Conservation (phyloP, 2,329 filamentous ascomycete species). For the Fusarium pseudoanthophilum region DNA sequence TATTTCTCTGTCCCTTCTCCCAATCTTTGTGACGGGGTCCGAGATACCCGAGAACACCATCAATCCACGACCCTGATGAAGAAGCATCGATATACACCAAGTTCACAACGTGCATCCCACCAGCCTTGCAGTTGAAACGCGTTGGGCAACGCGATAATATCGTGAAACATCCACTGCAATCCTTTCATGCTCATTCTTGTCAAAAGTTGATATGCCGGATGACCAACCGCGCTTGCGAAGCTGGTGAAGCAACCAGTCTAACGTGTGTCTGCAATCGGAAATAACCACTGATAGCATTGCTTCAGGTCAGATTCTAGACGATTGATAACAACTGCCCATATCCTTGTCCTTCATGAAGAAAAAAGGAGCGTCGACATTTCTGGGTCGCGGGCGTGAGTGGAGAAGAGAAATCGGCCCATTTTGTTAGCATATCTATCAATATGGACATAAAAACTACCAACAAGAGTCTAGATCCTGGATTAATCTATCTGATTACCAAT, state of each 20-base stretch:
- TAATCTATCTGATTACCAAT: slow-evolving; percentile 9
- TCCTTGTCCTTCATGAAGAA: background rate
- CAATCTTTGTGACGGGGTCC: background rate
- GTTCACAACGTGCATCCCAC: background rate
- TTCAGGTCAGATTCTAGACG: background rate
- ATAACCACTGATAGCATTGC: background rate
- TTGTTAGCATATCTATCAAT: slow-evolving; percentile 10
- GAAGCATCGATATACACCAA: accelerated
- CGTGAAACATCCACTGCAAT: accelerated
- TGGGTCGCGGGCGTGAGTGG: slow-evolving; percentile 7
- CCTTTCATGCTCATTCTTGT: too few relatives aligned
- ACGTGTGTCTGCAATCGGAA: background rate
- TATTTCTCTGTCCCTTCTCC: background rate
- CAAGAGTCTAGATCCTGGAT: slow-evolving; percentile 15
- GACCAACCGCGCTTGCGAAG: accelerated
- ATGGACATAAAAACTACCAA: slow-evolving; percentile 10
- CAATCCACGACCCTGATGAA: background rate
- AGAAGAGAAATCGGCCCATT: slow-evolving; percentile 27
- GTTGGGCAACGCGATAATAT: accelerated
- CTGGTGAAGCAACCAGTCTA: background rate
- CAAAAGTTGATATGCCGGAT: accelerated
- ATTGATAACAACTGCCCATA: background rate
- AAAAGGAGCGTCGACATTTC: background rate
- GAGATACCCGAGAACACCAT: background rate
- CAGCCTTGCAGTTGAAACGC: too few relatives aligned